phyloP scores from a whole-genome alignment of 208 protist species.

The Zelonia costaricensis region DNA sequence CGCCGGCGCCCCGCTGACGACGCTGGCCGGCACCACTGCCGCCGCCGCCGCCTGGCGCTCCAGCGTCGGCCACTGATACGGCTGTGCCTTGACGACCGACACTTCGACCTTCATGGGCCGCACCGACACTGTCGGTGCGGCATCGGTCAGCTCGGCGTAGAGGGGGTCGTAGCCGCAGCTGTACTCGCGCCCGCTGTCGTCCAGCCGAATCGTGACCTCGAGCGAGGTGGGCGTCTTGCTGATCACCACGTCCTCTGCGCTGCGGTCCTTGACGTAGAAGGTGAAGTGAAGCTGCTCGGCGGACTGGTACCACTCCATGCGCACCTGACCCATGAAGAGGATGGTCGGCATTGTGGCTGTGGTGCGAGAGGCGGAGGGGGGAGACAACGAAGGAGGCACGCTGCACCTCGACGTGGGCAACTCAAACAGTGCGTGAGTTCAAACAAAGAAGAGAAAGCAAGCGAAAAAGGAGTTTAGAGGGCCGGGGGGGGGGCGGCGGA shows the following conservation, averaged over 20 bases:
- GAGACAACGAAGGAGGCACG: no score
- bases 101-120: constrained; percentile 91
- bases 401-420: no score
- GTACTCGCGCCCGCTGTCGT: constrained; percentile 69
- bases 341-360: constrained; percentile 40
- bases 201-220: constrained; percentile 58
- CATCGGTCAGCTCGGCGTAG: constrained; percentile 46
- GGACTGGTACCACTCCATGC: constrained; percentile 93
- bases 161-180: constrained; percentile 63
- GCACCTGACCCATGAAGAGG: constrained; percentile 52
- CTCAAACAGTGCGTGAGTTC: background rate
- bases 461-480: no score
- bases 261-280: constrained; percentile 86
- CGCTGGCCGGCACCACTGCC: constrained; percentile 1
- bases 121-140: constrained; percentile 39
- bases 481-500: no score
- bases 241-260: constrained; percentile 57
- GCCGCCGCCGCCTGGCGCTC: constrained; percentile 30
- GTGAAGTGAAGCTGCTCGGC: constrained; percentile 60
- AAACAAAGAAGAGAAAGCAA: background rate
- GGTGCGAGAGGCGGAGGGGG: no score
- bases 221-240: constrained; percentile 34
- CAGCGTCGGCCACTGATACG: constrained; percentile 76
- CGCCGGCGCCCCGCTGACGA: constrained; percentile 1
- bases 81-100: constrained; percentile 48